Percentiles rank a stretch among this genome's conserved stretches.
These are phyloP conservation scores for Russula sp. DNA, from an alignment of 768 basidiomycete species.

Conservation along the genomic window DNA sequence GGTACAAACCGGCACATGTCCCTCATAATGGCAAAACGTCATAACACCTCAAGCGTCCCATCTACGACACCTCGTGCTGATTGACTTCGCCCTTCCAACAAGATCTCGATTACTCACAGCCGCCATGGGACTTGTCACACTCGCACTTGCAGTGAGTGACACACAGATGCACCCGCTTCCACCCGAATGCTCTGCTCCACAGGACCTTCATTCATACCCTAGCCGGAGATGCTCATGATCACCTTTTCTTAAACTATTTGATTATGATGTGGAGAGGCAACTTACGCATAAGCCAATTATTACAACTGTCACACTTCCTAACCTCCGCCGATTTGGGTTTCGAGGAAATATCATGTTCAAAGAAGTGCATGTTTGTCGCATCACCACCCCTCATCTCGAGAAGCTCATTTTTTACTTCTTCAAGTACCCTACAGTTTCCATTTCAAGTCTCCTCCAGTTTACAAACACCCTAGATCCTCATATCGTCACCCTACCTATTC, in stretches of 20 bases:
- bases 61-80: too few species aligned
- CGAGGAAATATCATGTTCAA: neutral
- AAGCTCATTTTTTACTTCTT: neutral
- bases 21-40: too few species aligned
- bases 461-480: too few species aligned
- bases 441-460: neutral
- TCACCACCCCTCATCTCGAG: slow-evolving; percentile 3
- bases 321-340: neutral
- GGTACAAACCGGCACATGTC: too few species aligned
- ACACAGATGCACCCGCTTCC: too few species aligned
- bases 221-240: neutral
- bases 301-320: neutral
- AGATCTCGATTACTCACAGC: neutral
- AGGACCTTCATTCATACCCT: neutral
- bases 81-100: neutral
- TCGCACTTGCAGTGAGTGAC: fast-evolving
- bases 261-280: neutral
- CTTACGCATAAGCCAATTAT: too few species aligned
- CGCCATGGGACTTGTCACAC: neutral
- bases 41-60: too few species aligned
- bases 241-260: neutral
- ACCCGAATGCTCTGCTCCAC: neutral
- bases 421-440: neutral
- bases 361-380: neutral
- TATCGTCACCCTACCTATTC: too few species aligned